phyloP scores from a whole-genome alignment of 768 basidiomycete genomes.

The Kondoa subrosea region DNA sequence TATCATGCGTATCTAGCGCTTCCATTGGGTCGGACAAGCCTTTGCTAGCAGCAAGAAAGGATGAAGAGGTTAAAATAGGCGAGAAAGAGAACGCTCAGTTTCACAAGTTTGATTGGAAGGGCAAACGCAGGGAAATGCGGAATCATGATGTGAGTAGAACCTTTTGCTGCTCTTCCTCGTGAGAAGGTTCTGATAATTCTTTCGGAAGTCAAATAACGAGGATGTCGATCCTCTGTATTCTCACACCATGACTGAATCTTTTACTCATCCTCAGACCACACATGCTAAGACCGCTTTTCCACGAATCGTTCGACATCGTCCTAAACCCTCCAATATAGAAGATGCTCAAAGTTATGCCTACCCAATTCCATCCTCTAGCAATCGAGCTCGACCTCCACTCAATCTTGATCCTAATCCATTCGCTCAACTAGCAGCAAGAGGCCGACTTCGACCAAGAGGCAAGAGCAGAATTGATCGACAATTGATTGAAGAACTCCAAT shows the following conservation, averaged over 20 bases:
- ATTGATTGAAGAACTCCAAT: background rate
- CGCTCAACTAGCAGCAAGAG: background rate
- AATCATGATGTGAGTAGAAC: too few species aligned
- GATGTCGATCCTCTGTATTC: too few species aligned
- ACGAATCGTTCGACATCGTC: background rate
- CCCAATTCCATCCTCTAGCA: background rate
- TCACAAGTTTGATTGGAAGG: background rate
- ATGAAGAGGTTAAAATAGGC: too few species aligned
- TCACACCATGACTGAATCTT: background rate
- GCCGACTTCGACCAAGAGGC: background rate
- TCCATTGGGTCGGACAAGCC: background rate
- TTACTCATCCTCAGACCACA: too few species aligned
- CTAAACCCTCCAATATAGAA: background rate
- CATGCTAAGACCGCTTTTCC: too few species aligned
- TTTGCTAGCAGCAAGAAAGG: background rate
- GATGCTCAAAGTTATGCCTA: background rate
- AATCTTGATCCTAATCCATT: background rate
- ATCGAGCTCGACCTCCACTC: background rate
- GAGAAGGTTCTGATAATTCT: too few species aligned
- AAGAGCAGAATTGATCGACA: background rate
- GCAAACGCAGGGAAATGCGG: background rate
- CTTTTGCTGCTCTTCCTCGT: too few species aligned
- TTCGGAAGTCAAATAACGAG: too few species aligned
- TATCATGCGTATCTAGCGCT: background rate
- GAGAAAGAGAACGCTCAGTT: background rate